A percentile compares a stretch with the other conserved stretches of the same genome.
These are phyloP conservation scores for Tetrapisispora pingtungensis DNA, from an alignment of 805 yeast species.

Conservation along the genomic window DNA sequence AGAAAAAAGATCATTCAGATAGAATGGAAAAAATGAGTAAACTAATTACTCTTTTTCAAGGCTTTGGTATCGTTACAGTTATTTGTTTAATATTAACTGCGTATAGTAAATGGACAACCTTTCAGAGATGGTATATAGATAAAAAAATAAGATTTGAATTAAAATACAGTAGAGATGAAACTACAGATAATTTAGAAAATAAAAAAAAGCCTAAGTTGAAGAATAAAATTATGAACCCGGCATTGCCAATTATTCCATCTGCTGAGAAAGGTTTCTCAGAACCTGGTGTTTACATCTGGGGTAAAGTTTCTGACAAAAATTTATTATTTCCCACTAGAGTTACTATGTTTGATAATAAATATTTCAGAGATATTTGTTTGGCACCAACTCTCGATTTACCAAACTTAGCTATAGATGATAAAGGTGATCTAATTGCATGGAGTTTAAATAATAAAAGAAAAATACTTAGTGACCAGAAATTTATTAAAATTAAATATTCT, in stretches of 20 bases:
- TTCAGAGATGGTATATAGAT: conserved; percentile 26
- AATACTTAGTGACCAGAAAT: conserved; percentile 39
- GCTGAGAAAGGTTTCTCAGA: conserved; percentile 31
- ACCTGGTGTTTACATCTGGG: conserved; percentile 60
- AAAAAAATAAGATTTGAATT: conserved; percentile 1
- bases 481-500: conserved; percentile 39
- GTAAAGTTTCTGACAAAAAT: conserved; percentile 24
- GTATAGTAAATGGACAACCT: conserved; percentile 29
- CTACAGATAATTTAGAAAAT: too few relatives aligned
- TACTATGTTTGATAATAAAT: conserved; percentile 50
- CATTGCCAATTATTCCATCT: conserved; percentile 23
- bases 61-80: conserved; percentile 33
- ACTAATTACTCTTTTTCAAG: conserved; percentile 36
- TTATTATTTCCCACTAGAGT: conserved; percentile 48
- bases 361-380: conserved; percentile 47
- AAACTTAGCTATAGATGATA: conserved; percentile 50
- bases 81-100: conserved; percentile 31
- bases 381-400: conserved; percentile 26
- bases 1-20: conserved; percentile 16
- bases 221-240: neutral
- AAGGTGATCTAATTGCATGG: conserved; percentile 73
- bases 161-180: neutral
- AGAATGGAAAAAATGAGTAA: conserved; percentile 36
- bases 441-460: conserved; percentile 26
- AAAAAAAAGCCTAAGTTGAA: neutral